phyloP scores from a whole-genome alignment of 176 grass and related monocot species.

The Ampelocalamus luodianensis region DNA sequence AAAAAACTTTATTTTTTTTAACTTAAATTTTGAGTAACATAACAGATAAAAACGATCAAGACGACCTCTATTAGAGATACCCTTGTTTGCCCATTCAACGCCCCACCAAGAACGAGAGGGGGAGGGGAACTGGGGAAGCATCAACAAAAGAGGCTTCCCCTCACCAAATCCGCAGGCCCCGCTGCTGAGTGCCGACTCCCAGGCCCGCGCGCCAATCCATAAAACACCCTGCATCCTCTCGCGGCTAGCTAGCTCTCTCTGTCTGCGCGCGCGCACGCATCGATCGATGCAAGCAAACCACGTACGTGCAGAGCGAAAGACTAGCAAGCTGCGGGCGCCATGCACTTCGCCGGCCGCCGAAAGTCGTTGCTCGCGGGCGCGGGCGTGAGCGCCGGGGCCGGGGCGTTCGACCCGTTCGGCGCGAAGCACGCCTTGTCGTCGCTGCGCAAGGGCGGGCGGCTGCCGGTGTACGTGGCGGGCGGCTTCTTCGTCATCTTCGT shows the following conservation, averaged over 20 bases:
- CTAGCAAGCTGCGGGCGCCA: conserved; percentile 18
- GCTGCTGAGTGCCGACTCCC: conserved; percentile 38
- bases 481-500: conserved; percentile 57
- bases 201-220: neutral
- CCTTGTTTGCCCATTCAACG: conserved; percentile 48
- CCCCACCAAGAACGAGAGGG: neutral
- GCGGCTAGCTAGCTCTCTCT: neutral
- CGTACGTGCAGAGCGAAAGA: neutral
- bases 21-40: too few species aligned
- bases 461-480: conserved; percentile 58
- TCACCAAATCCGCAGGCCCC: conserved; percentile 49
- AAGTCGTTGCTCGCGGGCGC: conserved; percentile 50
- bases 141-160: conserved; percentile 32
- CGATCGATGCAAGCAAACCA: neutral
- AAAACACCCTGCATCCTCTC: conserved; percentile 24
- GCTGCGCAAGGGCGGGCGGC: conserved; percentile 56
- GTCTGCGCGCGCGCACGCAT: neutral
- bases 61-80: too few species aligned
- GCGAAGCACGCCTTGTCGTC: conserved; percentile 35
- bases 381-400: conserved; percentile 12
- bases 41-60: too few species aligned
- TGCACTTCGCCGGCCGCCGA: conserved; percentile 52
- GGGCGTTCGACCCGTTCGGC: conserved; percentile 32
- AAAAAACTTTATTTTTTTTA: too few species aligned
- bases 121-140: neutral